phyloP scores from a whole-genome alignment of 495 filamentous ascomycete genomes.

The Symbiotaphrina buchneri region DNA sequence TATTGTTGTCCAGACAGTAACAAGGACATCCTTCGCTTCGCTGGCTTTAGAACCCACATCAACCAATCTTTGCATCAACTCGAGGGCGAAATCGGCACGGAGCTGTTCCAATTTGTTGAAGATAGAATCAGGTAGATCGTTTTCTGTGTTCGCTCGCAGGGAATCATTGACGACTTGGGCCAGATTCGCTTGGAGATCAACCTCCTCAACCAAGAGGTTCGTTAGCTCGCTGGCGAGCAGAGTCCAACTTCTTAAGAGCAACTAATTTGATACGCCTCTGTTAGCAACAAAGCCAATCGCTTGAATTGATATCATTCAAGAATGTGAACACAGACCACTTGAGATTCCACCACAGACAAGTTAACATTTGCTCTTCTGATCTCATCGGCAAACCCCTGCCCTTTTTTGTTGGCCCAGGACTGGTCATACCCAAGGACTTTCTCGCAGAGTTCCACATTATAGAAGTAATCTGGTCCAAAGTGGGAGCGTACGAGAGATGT shows the following conservation, averaged over 20 bases:
- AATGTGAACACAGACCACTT: conserved; percentile 31
- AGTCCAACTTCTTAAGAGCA: conserved; percentile 74
- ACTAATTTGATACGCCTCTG: conserved; percentile 17
- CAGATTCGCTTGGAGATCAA: conserved; percentile 41
- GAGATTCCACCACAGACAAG: conserved; percentile 72
- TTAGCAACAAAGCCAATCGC: background rate
- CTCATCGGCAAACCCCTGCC: conserved; percentile 54
- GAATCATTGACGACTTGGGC: conserved; percentile 47
- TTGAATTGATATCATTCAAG: conserved; percentile 9
- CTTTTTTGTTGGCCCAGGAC: conserved; percentile 46
- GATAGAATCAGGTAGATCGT: conserved; percentile 42
- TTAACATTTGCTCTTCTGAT: conserved; percentile 75
- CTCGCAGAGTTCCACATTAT: conserved; percentile 49
- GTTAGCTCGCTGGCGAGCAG: conserved; percentile 69
- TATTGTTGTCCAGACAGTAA: conserved; percentile 42
- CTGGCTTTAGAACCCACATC: conserved; percentile 31
- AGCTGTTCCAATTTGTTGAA: conserved; percentile 48
- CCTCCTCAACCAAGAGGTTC: conserved; percentile 34
- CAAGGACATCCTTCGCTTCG: conserved; percentile 39
- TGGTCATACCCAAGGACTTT: conserved; percentile 53
- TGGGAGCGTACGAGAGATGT: conserved; percentile 35
- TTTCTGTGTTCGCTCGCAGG: conserved; percentile 41
- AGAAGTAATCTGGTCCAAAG: conserved; percentile 59
- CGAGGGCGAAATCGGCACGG: conserved; percentile 52
- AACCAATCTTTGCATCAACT: conserved; percentile 53